phyloP scores from a whole-genome alignment of 2,329 filamentous ascomycete genomes.

The Uncinocarpus reesii region DNA sequence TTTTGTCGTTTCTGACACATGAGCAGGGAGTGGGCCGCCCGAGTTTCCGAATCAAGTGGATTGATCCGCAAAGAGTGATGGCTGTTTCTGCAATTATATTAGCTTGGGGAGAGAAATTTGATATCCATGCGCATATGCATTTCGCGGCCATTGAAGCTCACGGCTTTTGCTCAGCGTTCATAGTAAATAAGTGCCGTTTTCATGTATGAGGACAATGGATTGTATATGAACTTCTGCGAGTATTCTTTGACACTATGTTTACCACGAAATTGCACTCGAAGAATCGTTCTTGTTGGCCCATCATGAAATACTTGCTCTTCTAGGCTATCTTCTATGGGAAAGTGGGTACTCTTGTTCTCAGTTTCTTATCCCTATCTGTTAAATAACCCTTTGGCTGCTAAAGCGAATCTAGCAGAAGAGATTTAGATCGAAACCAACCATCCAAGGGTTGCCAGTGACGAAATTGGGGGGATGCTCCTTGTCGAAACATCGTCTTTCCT shows the following conservation, averaged over 20 bases:
- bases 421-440: too few species aligned
- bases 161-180: background rate
- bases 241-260: background rate
- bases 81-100: background rate
- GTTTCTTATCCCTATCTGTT: too few species aligned
- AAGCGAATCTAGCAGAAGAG: too few species aligned
- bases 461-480: too few species aligned
- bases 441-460: too few species aligned
- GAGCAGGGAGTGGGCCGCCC: slow-evolving; percentile 42
- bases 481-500: too few species aligned
- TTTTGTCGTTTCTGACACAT: background rate
- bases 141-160: background rate
- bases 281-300: background rate
- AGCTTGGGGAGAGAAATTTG: background rate
- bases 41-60: slow-evolving; percentile 37
- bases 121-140: background rate
- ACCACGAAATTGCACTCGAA: background rate
- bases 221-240: background rate
- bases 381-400: too few species aligned
- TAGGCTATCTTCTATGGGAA: too few species aligned
- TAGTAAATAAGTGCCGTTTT: background rate
- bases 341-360: too few species aligned
- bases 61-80: slow-evolving; percentile 34
- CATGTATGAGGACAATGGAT: background rate
- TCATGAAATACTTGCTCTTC: background rate